Conservation (phyloP, 352 stramenopile species). For the Aphanomyces cochlioides region DNA sequence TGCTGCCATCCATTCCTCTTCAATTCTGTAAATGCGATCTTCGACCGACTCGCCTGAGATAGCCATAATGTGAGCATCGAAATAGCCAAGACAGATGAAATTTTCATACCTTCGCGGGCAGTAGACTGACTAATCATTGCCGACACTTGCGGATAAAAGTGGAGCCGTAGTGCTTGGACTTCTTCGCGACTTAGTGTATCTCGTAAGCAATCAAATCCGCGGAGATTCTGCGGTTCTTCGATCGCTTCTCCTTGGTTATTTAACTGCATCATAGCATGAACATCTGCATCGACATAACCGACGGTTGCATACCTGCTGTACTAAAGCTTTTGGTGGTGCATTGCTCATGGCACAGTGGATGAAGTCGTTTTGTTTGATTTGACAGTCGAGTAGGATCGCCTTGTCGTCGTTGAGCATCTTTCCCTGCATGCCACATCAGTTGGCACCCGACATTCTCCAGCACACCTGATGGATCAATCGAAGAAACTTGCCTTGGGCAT, state of each 20-base stretch:
- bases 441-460: constrained; percentile 2
- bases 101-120: constrained; percentile 30
- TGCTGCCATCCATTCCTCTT: constrained; percentile 86
- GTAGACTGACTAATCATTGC: constrained; percentile 80
- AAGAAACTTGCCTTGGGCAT: constrained; percentile 78
- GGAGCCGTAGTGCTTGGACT: constrained; percentile 75
- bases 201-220: constrained; percentile 74
- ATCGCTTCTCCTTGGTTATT: constrained; percentile 58
- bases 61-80: constrained; percentile 31
- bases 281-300: neutral
- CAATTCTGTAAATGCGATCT: constrained; percentile 83
- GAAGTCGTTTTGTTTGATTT: constrained; percentile 78
- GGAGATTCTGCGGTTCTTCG: constrained; percentile 33
- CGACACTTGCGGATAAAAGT: constrained; percentile 85
- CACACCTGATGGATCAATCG: constrained; percentile 73
- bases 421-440: constrained; percentile 35
- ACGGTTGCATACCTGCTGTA: constrained; percentile 52
- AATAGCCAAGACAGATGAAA: neutral
- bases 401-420: constrained; percentile 86
- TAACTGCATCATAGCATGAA: constrained; percentile 30
- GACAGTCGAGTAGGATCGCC: constrained; percentile 63
- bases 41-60: constrained; percentile 63
- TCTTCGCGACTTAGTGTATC: constrained; percentile 81
- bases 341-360: constrained; percentile 84
- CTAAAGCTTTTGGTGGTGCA: constrained; percentile 65